These are phyloP conservation scores for Asterella californica DNA, from an alignment of 225 moss, liverwort and hornwort genomes.

Conservation along the genomic window DNA sequence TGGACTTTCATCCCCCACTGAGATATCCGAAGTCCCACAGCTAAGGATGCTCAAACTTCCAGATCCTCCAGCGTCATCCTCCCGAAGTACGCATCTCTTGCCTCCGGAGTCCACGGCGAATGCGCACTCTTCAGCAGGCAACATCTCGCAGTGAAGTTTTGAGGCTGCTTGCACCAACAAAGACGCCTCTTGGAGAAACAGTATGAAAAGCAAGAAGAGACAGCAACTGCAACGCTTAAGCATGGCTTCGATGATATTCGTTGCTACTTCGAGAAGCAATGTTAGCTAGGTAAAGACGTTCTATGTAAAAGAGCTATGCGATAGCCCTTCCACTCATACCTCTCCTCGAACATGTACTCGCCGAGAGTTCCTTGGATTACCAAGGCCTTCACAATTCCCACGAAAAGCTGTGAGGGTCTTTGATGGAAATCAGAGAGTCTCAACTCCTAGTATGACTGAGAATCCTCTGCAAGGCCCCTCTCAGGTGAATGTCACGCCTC, in stretches of 20 bases:
- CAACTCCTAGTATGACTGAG: too few relatives aligned
- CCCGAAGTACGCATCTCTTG: conserved; percentile 30
- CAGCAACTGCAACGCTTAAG: background rate
- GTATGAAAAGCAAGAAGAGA: background rate
- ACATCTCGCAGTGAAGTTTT: conserved; percentile 24
- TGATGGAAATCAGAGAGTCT: too few relatives aligned
- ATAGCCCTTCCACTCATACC: too few relatives aligned
- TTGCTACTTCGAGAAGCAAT: background rate
- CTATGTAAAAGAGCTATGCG: background rate
- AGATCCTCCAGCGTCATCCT: background rate
- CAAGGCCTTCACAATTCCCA: too few relatives aligned
- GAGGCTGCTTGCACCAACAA: background rate
- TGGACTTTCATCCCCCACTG: conserved; percentile 12
- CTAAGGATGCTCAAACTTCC: background rate
- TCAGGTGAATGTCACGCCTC: too few relatives aligned
- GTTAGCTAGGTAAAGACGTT: background rate
- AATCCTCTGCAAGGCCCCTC: too few relatives aligned
- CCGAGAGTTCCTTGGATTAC: too few relatives aligned
- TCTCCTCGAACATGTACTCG: too few relatives aligned
- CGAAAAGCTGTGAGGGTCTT: too few relatives aligned
- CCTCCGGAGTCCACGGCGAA: conserved; percentile 38
- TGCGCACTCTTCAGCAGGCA: conserved; percentile 31
- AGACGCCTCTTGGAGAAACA: background rate
- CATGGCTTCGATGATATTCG: background rate
- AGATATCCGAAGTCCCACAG: conserved; percentile 18